Percentiles rank a stretch among this genome's conserved stretches.
Evolutionary conservation across 176 grass and related monocot species (phyloP).

Genomic region (Phyllostachys edulis): DNA sequence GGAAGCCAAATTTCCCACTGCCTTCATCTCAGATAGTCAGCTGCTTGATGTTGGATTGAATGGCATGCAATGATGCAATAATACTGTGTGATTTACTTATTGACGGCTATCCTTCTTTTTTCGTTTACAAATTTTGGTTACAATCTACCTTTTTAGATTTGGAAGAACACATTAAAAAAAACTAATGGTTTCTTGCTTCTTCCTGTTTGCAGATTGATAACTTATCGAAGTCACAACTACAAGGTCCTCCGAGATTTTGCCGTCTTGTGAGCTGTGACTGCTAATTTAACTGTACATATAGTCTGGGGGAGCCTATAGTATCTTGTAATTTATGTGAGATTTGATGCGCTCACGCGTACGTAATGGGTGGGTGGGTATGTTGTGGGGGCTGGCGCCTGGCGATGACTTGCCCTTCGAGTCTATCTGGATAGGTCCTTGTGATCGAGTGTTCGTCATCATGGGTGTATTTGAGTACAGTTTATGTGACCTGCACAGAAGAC

Average conservation of each 20-base stretch:
- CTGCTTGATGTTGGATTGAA: background rate
- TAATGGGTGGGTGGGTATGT: background rate
- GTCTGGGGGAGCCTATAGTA: constrained; percentile 32
- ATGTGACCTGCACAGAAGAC: background rate
- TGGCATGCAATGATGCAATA: background rate
- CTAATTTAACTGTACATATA: constrained; percentile 47
- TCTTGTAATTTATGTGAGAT: constrained; percentile 34
- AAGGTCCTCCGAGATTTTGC: constrained; percentile 6
- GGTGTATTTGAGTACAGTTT: constrained; percentile 6
- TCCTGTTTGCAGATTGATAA: constrained; percentile 33
- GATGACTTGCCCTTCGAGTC: background rate
- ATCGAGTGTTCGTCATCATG: background rate
- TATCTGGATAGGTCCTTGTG: background rate
- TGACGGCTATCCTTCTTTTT: background rate
- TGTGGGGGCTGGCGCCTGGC: background rate
- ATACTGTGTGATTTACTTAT: background rate
- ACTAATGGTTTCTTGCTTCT: background rate
- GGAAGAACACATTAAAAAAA: background rate
- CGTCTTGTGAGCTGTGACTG: background rate
- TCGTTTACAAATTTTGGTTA: background rate
- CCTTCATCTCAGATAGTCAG: background rate
- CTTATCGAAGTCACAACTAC: background rate
- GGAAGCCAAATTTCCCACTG: background rate
- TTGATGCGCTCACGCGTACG: background rate
- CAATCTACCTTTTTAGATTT: background rate